Base-by-base conservation (phyloP, 768 basidiomycete genomes). In the Galerina marginata region DNA sequence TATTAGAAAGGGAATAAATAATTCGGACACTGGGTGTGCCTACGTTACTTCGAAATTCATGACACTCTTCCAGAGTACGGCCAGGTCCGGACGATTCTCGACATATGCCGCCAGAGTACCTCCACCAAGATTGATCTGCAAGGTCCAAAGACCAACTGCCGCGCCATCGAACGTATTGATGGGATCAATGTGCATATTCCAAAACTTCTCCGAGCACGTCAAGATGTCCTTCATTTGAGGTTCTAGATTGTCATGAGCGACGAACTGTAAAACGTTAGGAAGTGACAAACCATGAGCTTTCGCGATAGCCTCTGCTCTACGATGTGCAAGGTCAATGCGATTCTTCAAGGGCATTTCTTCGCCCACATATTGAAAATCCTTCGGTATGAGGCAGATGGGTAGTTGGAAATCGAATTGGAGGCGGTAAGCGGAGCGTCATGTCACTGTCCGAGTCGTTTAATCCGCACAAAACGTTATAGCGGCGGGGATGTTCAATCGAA, bases 171-270 rank as follows among this genome's bases (percentile, higher is more conserved):
- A 56, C 2, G 48, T 44, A 29, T 52, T 56, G 9, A 61, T 56
- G 9, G 60, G 60, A 39, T 61, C 60, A 9, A 57, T 49, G 46
- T 61, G 60, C 43, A 56, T 51, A 38, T 56, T 56, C 60, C 60
- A 61, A 52, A 61, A 61, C 6, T 57, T 57, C 42, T 61, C 55
- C 1, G 60, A 61, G 40, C 54, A 56, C 14, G 40, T 7, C 1
- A 53, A 25, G 20, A 61, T 47, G 20, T 61, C 60, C 15, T 61
- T 48, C 16, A 57, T 40, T 10, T 37, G 43, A n/a, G 33, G 49
- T 16, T 26, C 60, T 61, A 29, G 29, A 12, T 43, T 33, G 44
- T n/a, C 11, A 12, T 37, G 26, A 56, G 16, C 10, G 38, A 36
- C 15, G 37, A 15, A 26, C 12, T 45, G 1, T 4, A 40, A 15